Evolutionary conservation across 75 land plant genomes (phyloP), one percentile per base, ranked within the genome.

Genomic region (Isoetes taiwanensis): DNA sequence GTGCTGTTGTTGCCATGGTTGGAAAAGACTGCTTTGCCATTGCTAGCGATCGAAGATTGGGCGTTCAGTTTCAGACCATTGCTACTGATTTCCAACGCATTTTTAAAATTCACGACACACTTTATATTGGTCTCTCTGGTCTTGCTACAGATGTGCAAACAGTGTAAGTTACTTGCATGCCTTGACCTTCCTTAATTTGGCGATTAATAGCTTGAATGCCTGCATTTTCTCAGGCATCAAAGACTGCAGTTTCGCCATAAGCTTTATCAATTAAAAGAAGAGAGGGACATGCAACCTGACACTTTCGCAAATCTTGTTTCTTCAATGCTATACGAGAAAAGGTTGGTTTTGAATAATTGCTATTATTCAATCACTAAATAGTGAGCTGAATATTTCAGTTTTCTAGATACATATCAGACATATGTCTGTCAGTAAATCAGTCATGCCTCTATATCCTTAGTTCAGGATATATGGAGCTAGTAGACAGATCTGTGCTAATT

Each of bases 11-110:
- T 1, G 98, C 95, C 6, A 87, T 93, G 98, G 98, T 93, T 24
- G 95, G 98, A 30, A 93, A 93, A 74, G 76, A 93, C 61, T 93
- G 98, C 63, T 93, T 93, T 56, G 98, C 95, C 43, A 93, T 93
- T 21, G 98, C 89, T 32, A 87, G 98, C 60, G 98, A 93, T 54
- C 80, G 98, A 19, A 60, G 95, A 2, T 70, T 93, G 8, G 98
- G 98, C 0, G 95, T 93, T 16, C 75, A 87, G 37, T 83, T 93
- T 28, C 98, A 93, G 63, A 93, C 98, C 4, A 59, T 93, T 29
- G 98, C 98, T 14, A 83, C 89, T 12, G 95, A 93, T 64, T 93
- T 87, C 46, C 79, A 93, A 72, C 76, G 71, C 34, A 80, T 93
- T 54, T 81, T 41, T 56, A 78, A 78, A 63, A 87, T 93, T 32